Percentiles rank a stretch among this genome's conserved stretches.
Conservation (phyloP, 2,329 filamentous ascomycete species). For the Calonectria ilicicola region DNA sequence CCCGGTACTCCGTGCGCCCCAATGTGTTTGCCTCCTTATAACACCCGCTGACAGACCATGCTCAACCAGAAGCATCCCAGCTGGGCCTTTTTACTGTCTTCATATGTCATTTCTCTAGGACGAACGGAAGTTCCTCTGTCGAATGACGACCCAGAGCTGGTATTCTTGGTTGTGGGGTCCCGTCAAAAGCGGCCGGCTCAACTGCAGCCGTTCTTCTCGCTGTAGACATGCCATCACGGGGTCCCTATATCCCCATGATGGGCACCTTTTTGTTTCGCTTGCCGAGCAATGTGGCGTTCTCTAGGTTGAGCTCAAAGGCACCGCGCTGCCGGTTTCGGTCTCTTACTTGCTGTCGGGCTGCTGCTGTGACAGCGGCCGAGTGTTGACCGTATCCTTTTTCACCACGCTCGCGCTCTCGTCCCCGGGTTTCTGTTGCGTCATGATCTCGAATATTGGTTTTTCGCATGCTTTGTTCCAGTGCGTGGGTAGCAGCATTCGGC, state of each 20-base stretch:
- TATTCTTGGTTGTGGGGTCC: constrained; percentile 23
- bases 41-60: constrained; percentile 8
- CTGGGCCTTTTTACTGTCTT: neutral
- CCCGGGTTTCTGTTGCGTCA: constrained; percentile 45
- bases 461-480: constrained; percentile 88
- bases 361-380: constrained; percentile 84
- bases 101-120: constrained; percentile 29
- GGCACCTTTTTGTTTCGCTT: constrained; percentile 70
- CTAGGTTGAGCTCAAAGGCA: constrained; percentile 90
- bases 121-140: constrained; percentile 32
- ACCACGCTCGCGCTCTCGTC: constrained; percentile 49
- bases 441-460: constrained; percentile 78
- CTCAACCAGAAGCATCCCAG: constrained; percentile 6
- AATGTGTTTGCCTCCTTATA: constrained; percentile 33
- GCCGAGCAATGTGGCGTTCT: constrained; percentile 90
- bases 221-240: constrained; percentile 22
- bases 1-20: constrained; percentile 44
- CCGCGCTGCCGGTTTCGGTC: constrained; percentile 78
- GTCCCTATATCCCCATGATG: constrained; percentile 54
- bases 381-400: constrained; percentile 89
- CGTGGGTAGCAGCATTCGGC: constrained; percentile 66
- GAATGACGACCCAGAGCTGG: constrained; percentile 25
- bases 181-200: constrained; percentile 28
- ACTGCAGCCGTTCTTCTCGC: constrained; percentile 7
- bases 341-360: constrained; percentile 82